phyloP scores from a whole-genome alignment of 768 basidiomycete genomes.

The Cyclocybe aegerita region DNA sequence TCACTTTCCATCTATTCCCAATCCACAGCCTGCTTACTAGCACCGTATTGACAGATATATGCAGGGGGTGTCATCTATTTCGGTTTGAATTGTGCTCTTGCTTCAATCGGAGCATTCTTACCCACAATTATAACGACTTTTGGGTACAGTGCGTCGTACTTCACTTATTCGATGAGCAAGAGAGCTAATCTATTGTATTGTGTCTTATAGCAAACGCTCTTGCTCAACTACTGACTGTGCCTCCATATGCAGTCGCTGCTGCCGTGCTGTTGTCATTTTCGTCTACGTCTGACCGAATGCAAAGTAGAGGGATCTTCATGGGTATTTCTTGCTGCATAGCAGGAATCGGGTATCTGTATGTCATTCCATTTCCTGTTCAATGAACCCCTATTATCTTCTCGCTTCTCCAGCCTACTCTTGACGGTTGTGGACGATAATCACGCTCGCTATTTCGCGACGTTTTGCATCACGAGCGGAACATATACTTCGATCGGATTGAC shows the following conservation, averaged over 20 bases:
- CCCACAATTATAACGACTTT: constrained; percentile 80
- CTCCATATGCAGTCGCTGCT: constrained; percentile 75
- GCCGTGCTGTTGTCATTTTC: constrained; percentile 59
- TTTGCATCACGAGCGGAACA: constrained; percentile 75
- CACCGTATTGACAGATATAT: constrained; percentile 42
- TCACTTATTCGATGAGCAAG: neutral
- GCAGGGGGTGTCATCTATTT: constrained; percentile 74
- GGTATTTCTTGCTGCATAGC: constrained; percentile 42
- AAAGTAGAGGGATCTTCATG: constrained; percentile 56
- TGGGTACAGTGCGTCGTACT: constrained; percentile 55
- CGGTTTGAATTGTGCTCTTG: constrained; percentile 71
- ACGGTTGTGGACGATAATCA: constrained; percentile 52
- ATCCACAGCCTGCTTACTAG: neutral
- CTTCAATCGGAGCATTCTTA: constrained; percentile 81
- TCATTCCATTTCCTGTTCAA: constrained; percentile 1
- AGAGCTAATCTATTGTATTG: neutral
- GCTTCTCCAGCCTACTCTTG: constrained; percentile 49
- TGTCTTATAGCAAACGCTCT: constrained; percentile 50
- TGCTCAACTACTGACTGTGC: constrained; percentile 76
- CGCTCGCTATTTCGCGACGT: constrained; percentile 76
- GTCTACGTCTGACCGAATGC: constrained; percentile 64
- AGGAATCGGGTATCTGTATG: constrained; percentile 65
- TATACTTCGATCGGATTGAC: constrained; percentile 74
- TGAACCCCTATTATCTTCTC: neutral
- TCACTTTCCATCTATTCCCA: constrained; percentile 3